phyloP scores from a whole-genome alignment of 306 rosid genomes.

The Casuarina equisetifolia region DNA sequence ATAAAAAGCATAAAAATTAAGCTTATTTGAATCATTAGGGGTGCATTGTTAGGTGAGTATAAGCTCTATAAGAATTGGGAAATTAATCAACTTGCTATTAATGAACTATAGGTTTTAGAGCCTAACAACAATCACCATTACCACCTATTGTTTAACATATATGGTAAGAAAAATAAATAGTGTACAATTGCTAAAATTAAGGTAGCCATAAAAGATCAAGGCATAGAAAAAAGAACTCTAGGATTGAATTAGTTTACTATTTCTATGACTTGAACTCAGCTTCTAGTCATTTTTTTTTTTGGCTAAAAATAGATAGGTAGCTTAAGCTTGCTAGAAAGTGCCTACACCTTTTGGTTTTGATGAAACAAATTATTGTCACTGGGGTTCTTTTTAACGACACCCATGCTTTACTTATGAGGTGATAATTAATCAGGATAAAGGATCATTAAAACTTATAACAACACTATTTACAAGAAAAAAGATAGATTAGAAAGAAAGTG shows the following conservation, averaged over 20 bases:
- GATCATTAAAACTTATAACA: neutral
- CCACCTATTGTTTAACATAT: slow-evolving; percentile 64
- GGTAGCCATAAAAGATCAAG: slow-evolving; percentile 58
- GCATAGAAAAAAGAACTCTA: slow-evolving; percentile 71
- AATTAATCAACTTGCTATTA: slow-evolving; percentile 50
- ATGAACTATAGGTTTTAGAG: slow-evolving; percentile 56
- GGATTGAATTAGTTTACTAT: slow-evolving; percentile 68
- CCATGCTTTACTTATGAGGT: too few relatives aligned
- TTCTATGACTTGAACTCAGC: slow-evolving; percentile 55
- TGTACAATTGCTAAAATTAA: slow-evolving; percentile 55
- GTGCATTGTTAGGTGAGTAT: slow-evolving; percentile 81
- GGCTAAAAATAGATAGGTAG: slow-evolving; percentile 50
- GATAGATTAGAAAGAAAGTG: neutral
- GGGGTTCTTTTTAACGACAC: neutral
- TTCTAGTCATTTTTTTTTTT: slow-evolving; percentile 40
- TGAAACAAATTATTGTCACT: neutral
- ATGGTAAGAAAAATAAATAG: slow-evolving; percentile 66
- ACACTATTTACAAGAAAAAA: neutral
- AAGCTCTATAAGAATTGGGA: slow-evolving; percentile 61
- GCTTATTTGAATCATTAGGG: slow-evolving; percentile 73
- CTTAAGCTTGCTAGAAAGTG: slow-evolving; percentile 42
- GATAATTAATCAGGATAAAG: too few relatives aligned
- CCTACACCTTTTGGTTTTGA: neutral
- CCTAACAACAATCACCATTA: slow-evolving; percentile 64
- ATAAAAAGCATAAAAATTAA: slow-evolving; percentile 52